phyloP scores from a whole-genome alignment of 164 flowering plant genomes.

The Nymphaea thermarum region DNA sequence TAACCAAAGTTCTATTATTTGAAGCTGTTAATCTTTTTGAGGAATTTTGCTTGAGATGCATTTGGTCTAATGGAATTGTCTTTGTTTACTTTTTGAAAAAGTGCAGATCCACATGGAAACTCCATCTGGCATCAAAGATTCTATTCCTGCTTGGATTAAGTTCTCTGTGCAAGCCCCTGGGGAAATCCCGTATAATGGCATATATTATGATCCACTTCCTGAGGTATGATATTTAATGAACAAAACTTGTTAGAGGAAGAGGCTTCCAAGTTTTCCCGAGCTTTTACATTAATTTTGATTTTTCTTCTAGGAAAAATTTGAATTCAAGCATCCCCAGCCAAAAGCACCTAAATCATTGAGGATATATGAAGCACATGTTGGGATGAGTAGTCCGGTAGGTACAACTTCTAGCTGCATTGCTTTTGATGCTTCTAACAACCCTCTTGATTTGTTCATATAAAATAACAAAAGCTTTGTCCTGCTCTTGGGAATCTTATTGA shows the following conservation, averaged over 20 bases:
- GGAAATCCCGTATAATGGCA: conserved; percentile 91
- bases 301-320: conserved; percentile 62
- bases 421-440: too few relatives aligned
- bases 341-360: conserved; percentile 81
- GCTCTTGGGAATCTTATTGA: too few relatives aligned
- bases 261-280: neutral
- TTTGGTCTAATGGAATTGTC: too few relatives aligned
- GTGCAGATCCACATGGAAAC: conserved; percentile 91
- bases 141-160: conserved; percentile 98
- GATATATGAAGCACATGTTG: conserved; percentile 94
- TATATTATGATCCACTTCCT: conserved; percentile 93
- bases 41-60: too few relatives aligned
- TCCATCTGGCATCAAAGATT: conserved; percentile 87
- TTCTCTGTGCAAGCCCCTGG: conserved; percentile 96
- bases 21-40: too few relatives aligned
- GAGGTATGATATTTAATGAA: conserved; percentile 21
- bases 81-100: too few relatives aligned
- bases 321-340: conserved; percentile 81
- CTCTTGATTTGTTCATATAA: too few relatives aligned
- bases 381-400: conserved; percentile 94
- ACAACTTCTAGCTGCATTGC: too few relatives aligned
- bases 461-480: too few relatives aligned
- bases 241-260: too few relatives aligned
- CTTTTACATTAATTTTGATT: neutral
- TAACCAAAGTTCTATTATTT: too few relatives aligned